phyloP scores from a whole-genome alignment of 2,329 filamentous ascomycete genomes.

The Cadophora gregata region DNA sequence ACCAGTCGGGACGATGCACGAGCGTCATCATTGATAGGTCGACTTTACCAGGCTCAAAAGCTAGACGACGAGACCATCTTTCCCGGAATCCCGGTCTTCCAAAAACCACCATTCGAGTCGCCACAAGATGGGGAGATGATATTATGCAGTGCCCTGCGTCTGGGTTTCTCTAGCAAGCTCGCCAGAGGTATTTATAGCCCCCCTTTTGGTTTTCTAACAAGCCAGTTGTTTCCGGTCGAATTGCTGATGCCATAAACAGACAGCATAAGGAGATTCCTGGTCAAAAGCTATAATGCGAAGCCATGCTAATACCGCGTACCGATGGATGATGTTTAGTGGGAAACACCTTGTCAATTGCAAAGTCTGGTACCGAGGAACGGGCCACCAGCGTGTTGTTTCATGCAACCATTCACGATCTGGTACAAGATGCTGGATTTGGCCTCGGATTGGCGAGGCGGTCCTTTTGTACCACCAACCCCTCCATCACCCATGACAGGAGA shows the following conservation, averaged over 20 bases:
- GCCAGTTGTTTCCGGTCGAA: slow-evolving; percentile 10
- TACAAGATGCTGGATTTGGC: background rate
- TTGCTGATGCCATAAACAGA: background rate
- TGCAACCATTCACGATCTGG: slow-evolving; percentile 1
- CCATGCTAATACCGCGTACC: background rate
- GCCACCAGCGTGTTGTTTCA: background rate
- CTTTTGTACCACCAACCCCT: background rate
- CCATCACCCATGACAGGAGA: background rate
- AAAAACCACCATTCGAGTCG: slow-evolving; percentile 14
- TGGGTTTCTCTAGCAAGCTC: slow-evolving; percentile 11
- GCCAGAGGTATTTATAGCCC: slow-evolving; percentile 7
- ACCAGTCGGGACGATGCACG: slow-evolving; percentile 8
- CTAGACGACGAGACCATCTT: slow-evolving; percentile 14
- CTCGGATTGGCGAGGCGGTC: background rate
- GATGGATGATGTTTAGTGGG: background rate
- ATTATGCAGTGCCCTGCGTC: slow-evolving; percentile 6
- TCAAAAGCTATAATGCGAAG: slow-evolving; percentile 15
- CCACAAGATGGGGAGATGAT: slow-evolving; percentile 14
- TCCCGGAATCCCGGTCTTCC: slow-evolving; percentile 18
- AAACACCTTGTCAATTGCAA: background rate
- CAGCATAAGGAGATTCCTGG: slow-evolving; percentile 9
- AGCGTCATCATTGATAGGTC: slow-evolving; percentile 3
- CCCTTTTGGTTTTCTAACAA: background rate
- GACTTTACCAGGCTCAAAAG: slow-evolving; percentile 3
- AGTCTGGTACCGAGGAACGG: slow-evolving; percentile 14